Evolutionary conservation across 345 rosid species (phyloP).

Genomic region (Geranium brycei): DNA sequence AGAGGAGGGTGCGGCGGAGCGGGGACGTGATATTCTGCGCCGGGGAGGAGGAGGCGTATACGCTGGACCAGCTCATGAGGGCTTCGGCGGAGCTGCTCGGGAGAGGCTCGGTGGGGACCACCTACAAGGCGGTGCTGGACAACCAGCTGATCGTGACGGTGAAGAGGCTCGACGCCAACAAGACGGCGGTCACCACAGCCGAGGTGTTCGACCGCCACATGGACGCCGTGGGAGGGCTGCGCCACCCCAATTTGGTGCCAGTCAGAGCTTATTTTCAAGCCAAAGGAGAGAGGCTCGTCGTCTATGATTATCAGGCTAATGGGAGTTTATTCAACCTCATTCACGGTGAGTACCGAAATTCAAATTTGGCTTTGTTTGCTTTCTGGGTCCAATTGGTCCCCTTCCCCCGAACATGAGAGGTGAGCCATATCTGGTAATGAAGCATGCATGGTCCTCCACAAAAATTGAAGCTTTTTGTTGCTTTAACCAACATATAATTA

Average conservation of each 20-base stretch:
- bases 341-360: slow-evolving; percentile 42
- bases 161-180: slow-evolving; percentile 63
- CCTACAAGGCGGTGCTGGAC: slow-evolving; percentile 78
- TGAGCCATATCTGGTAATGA: no score
- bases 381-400: background rate
- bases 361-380: background rate
- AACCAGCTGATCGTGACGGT: slow-evolving; percentile 65
- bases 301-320: slow-evolving; percentile 75
- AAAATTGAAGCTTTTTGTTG: no score
- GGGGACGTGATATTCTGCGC: slow-evolving; percentile 49
- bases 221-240: slow-evolving; percentile 57
- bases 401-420: no score
- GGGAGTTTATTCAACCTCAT: slow-evolving; percentile 86
- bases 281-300: slow-evolving; percentile 73
- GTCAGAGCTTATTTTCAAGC: slow-evolving; percentile 67
- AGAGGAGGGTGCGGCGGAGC: slow-evolving; percentile 23
- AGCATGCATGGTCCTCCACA: no score
- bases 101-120: slow-evolving; percentile 70
- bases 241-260: slow-evolving; percentile 69
- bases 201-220: slow-evolving; percentile 61
- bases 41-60: slow-evolving; percentile 37
- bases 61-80: slow-evolving; percentile 72
- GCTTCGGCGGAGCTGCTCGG: slow-evolving; percentile 93
- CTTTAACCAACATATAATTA: no score
- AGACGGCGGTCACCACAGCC: slow-evolving; percentile 53